Percentiles rank a stretch among this genome's conserved stretches.
These are phyloP conservation scores for Saxophila tyrrhenica DNA, from an alignment of 495 filamentous ascomycete species.

Conservation along the genomic window DNA sequence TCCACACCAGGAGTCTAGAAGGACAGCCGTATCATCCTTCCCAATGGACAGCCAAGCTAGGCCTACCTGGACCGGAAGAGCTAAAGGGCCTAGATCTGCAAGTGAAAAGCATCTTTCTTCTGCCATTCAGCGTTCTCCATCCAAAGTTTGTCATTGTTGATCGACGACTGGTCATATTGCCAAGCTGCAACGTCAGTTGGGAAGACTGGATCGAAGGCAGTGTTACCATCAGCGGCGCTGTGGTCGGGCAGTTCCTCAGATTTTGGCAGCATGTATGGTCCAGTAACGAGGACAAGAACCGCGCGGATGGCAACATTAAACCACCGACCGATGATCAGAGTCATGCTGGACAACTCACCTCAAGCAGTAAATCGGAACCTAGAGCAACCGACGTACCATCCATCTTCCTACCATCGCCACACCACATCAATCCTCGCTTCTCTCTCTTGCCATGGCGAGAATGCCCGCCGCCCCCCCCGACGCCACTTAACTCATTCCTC, in stretches of 20 bases:
- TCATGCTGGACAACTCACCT: no score
- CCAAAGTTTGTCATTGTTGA: constrained; percentile 67
- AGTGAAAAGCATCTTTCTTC: constrained; percentile 60
- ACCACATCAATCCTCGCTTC: constrained; percentile 50
- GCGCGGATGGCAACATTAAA: neutral
- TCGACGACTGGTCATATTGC: constrained; percentile 45
- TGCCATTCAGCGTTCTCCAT: constrained; percentile 66
- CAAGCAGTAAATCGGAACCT: no score
- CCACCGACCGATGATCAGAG: neutral
- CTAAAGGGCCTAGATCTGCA: constrained; percentile 48
- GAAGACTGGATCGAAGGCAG: constrained; percentile 66
- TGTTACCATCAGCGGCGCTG: constrained; percentile 45
- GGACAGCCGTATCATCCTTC: constrained; percentile 48
- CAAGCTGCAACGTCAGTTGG: constrained; percentile 67
- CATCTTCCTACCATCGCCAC: constrained; percentile 52
- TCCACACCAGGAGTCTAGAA: constrained; percentile 45
- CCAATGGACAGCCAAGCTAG: constrained; percentile 45
- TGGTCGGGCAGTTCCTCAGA: constrained; percentile 40
- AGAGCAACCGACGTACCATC: no score
- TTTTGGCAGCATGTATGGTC: constrained; percentile 52
- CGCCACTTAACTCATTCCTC: constrained; percentile 56
- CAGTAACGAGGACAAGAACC: neutral
- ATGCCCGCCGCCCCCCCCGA: constrained; percentile 39
- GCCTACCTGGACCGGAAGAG: constrained; percentile 42
- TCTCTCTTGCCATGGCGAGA: constrained; percentile 34